Percentiles rank a stretch among this genome's conserved stretches.
Conservation (phyloP, 805 yeast genomes). For the Ogataea nonfermentans region DNA sequence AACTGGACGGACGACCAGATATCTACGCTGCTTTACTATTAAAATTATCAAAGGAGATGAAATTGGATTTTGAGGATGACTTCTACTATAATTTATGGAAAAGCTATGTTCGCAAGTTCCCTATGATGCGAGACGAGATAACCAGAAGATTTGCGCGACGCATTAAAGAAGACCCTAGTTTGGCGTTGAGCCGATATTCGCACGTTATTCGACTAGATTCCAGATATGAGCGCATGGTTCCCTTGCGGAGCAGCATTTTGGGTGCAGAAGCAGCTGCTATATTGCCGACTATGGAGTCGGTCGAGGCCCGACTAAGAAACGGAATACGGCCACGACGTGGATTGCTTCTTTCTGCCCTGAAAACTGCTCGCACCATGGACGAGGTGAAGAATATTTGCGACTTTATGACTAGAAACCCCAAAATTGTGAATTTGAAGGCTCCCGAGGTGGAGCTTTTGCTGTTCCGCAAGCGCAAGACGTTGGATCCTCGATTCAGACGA, state of each 20-base stretch:
- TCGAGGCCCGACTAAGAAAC: constrained; percentile 24
- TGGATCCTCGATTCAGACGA: constrained; percentile 10
- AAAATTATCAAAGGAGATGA: constrained; percentile 29
- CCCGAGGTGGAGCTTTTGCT: constrained; percentile 18
- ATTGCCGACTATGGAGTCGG: constrained; percentile 18
- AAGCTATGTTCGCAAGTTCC: constrained; percentile 19
- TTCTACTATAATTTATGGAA: constrained; percentile 25
- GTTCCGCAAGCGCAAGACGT: constrained; percentile 23
- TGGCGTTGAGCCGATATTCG: constrained; percentile 4
- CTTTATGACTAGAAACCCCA: constrained; percentile 16
- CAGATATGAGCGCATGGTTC: neutral
- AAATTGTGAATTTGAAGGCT: constrained; percentile 11
- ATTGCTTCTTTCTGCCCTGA: constrained; percentile 16
- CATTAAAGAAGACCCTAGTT: constrained; percentile 4
- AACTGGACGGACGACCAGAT: constrained; percentile 20
- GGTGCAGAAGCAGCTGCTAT: constrained; percentile 8
- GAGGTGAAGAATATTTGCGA: constrained; percentile 17
- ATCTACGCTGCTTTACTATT: constrained; percentile 21
- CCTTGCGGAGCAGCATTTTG: constrained; percentile 6
- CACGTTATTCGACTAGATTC: constrained; percentile 1
- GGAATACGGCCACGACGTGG: constrained; percentile 28
- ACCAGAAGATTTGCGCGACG: constrained; percentile 14
- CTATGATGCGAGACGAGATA: constrained; percentile 21
- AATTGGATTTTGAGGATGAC: constrained; percentile 16
- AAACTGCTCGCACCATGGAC: constrained; percentile 10